Evolutionary conservation across 495 filamentous ascomycete genomes (phyloP).

Genomic region (Articulospora tetracladia): DNA sequence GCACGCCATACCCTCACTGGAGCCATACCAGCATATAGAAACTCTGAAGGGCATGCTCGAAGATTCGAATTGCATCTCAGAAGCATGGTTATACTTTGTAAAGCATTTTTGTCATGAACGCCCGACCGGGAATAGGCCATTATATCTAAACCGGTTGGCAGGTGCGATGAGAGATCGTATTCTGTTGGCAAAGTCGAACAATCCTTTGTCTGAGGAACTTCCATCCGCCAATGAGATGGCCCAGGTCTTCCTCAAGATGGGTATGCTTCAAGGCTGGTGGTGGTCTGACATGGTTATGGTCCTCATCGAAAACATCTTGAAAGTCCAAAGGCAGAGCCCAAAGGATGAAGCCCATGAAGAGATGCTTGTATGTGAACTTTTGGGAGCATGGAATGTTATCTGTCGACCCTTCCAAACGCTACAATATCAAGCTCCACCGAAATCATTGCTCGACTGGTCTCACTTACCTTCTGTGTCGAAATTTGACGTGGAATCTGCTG

Average conservation of each 20-base stretch:
- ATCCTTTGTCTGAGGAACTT: constrained; percentile 30
- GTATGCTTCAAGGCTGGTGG: constrained; percentile 9
- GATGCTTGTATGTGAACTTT: constrained; percentile 10
- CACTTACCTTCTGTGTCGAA: constrained; percentile 12
- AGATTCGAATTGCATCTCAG: constrained; percentile 18
- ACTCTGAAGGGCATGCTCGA: constrained; percentile 34
- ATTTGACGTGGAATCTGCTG: constrained; percentile 12
- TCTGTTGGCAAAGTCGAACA: constrained; percentile 28
- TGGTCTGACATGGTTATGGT: constrained; percentile 18
- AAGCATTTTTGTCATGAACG: constrained; percentile 23
- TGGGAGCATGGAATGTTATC: constrained; percentile 26
- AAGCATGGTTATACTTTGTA: constrained; percentile 38
- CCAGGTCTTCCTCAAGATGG: constrained; percentile 29
- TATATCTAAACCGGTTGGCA: constrained; percentile 11
- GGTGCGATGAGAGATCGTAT: constrained; percentile 27
- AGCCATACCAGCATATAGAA: constrained; percentile 28
- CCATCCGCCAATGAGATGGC: constrained; percentile 38
- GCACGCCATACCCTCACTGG: constrained; percentile 1
- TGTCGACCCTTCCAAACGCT: constrained; percentile 12
- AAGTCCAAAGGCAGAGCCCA: background rate
- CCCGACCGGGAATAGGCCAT: constrained; percentile 5
- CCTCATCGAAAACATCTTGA: constrained; percentile 14
- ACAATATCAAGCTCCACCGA: background rate
- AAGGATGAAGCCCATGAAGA: background rate
- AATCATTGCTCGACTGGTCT: constrained; percentile 19